Base-by-base conservation (phyloP, 148 eudicot species). In the Drosera capensis region DNA sequence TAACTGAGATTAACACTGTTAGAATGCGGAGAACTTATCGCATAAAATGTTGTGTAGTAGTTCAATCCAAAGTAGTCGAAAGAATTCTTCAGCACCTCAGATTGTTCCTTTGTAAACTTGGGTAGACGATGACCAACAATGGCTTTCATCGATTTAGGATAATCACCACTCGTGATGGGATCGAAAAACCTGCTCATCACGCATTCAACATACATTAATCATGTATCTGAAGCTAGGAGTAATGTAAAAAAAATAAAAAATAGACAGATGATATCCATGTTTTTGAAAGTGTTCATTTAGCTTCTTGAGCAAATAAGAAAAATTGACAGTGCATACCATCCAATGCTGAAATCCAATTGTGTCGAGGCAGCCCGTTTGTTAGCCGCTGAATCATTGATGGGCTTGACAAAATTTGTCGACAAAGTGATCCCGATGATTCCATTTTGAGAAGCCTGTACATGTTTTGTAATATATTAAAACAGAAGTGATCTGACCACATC, bases 21-120 rank as follows among this genome's bases (percentile, higher is more conserved):
- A 24, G 29, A 20, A 9, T 17, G 36, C 5, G 41, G 46, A 29
- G 14, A 40, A 70, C 51, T 18, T 2, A 51, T 37, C 22, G 68
- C 75, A 47, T 58, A 77, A 5, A 19, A 8, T 12, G 79, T 37
- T 4, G 79, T 53, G 23, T 77, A 77, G 54, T 77, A 76, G 36
- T 76, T 77, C 25, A 77, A 20, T 7, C 83, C 83, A 8, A 77
- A 34, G 40, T 66, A 72, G 55, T 77, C 83, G 9, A 24, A 72
- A 1, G 79, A 77, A 2, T 60, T 59, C 12, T 57, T 69, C 5
- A 77, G 11, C 66, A 56, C 25, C 14, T 31, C 29, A 0, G 75
- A 52, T 20, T 77, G 54, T 11, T 43, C 23, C 3, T 0, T 19
- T 1, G 65, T 53, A 44, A 72, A 63, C 14, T 60, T 48, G 1